Percentiles rank a stretch among this genome's conserved stretches.
These are phyloP conservation scores for Torrubiellomyces zombiae DNA, from an alignment of 2,329 filamentous ascomycete species.

Conservation along the genomic window DNA sequence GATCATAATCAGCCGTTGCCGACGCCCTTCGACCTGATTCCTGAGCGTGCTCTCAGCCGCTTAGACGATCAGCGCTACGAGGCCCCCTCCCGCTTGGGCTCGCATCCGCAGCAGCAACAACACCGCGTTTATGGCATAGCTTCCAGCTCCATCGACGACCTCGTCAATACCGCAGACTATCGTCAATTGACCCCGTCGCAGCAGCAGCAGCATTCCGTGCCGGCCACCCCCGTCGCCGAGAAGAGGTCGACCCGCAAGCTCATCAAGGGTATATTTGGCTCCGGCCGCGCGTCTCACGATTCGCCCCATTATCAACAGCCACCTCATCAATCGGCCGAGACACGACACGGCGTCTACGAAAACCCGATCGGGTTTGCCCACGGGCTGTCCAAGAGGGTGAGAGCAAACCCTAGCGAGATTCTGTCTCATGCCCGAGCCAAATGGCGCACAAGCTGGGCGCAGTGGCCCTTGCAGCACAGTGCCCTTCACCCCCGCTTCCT, in stretches of 20 bases:
- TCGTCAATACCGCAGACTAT: constrained; percentile 6
- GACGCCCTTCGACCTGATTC: constrained; percentile 24
- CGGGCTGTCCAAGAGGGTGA: constrained; percentile 40
- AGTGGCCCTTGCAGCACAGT: no score
- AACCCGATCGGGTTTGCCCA: constrained; percentile 32
- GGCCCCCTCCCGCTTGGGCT: constrained; percentile 10
- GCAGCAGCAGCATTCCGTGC: constrained; percentile 17
- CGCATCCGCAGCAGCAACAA: constrained; percentile 13
- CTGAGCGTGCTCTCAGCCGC: constrained; percentile 24
- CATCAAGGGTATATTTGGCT: constrained; percentile 36
- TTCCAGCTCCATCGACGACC: constrained; percentile 10
- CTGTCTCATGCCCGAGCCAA: no score
- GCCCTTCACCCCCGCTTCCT: no score
- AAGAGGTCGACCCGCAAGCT: constrained; percentile 36
- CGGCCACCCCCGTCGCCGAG: constrained; percentile 16
- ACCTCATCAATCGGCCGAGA: constrained; percentile 8
- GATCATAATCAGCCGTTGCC: constrained; percentile 17
- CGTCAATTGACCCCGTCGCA: constrained; percentile 15
- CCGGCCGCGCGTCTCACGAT: constrained; percentile 8
- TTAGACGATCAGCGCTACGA: constrained; percentile 35
- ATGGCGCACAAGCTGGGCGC: no score
- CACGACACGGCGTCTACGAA: constrained; percentile 25
- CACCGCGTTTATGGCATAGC: constrained; percentile 16
- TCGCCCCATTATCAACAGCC: constrained; percentile 12
- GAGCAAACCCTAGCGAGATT: no score